These are phyloP conservation scores for Crithidia thermophila DNA, from an alignment of 208 protist genomes.

Conservation along the genomic window DNA sequence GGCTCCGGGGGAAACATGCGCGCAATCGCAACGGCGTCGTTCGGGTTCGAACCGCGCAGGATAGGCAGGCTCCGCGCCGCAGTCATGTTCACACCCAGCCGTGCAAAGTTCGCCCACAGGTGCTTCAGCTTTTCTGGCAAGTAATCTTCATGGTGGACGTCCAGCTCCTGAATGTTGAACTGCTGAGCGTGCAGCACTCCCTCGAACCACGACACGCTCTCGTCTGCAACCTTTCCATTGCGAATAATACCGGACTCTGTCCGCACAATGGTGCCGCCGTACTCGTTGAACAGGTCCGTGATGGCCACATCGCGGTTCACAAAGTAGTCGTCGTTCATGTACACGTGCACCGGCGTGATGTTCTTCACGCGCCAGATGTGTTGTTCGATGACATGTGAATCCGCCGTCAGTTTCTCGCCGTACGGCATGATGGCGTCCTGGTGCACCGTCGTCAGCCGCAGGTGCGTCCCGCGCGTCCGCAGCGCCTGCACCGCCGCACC, in stretches of 20 bases:
- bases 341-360: slow-evolving; percentile 44
- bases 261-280: slow-evolving; percentile 46
- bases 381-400: slow-evolving; percentile 49
- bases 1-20: no score
- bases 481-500: slow-evolving; percentile 1
- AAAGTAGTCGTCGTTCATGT: slow-evolving; percentile 70
- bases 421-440: slow-evolving; percentile 51
- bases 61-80: not conserved
- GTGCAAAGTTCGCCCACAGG: not conserved
- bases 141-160: slow-evolving; percentile 28
- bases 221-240: not conserved
- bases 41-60: not conserved
- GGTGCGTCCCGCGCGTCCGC: slow-evolving; percentile 23
- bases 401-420: slow-evolving; percentile 39
- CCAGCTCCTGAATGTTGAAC: slow-evolving; percentile 44
- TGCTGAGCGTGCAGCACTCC: slow-evolving; percentile 38
- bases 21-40: not conserved
- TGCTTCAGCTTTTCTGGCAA: slow-evolving; percentile 2
- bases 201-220: slow-evolving; percentile 21
- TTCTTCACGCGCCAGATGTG: slow-evolving; percentile 47
- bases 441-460: slow-evolving; percentile 48
- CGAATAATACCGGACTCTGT: slow-evolving; percentile 17
- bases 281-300: slow-evolving; percentile 43
- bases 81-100: not conserved
- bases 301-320: slow-evolving; percentile 43